Percentiles rank a stretch among this genome's conserved stretches.
These are phyloP conservation scores for Leccinum olivaceopallidum DNA, from an alignment of 768 basidiomycete genomes.

Conservation along the genomic window DNA sequence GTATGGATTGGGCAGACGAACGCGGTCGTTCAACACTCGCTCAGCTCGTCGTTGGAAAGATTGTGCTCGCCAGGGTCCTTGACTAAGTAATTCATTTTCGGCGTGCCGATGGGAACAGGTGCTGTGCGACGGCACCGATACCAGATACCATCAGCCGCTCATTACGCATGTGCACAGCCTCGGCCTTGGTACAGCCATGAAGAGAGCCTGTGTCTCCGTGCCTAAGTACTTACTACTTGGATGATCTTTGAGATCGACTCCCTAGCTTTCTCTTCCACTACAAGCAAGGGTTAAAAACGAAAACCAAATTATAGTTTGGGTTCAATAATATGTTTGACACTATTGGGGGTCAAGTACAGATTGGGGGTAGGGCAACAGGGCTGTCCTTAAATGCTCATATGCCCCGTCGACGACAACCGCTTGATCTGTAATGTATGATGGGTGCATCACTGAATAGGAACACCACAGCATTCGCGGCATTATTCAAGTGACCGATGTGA, in stretches of 20 bases:
- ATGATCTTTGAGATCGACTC: background rate
- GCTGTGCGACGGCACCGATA: background rate
- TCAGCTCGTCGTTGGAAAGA: background rate
- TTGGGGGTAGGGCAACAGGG: slow-evolving; percentile 60
- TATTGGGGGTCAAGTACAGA: slow-evolving; percentile 58
- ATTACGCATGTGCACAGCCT: background rate
- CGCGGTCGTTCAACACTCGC: background rate
- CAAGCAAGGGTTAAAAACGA: background rate
- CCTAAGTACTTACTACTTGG: background rate
- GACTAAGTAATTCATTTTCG: background rate
- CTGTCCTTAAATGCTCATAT: slow-evolving; percentile 49
- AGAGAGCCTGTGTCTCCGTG: background rate
- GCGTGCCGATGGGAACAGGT: background rate
- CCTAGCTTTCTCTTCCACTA: background rate
- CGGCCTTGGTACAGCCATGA: background rate
- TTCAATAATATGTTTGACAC: slow-evolving; percentile 51
- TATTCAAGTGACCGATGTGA: slow-evolving; percentile 49
- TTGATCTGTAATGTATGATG: slow-evolving; percentile 70
- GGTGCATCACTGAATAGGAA: slow-evolving; percentile 86
- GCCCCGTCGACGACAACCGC: slow-evolving; percentile 74
- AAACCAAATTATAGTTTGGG: slow-evolving; percentile 33
- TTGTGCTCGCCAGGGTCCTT: background rate
- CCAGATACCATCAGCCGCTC: background rate
- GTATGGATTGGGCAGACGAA: background rate
- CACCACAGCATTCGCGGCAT: slow-evolving; percentile 69